Percentiles rank a stretch among this genome's conserved stretches.
phyloP scores from a whole-genome alignment of 352 stramenopile genomes.

The Blastocystis sp. region DNA sequence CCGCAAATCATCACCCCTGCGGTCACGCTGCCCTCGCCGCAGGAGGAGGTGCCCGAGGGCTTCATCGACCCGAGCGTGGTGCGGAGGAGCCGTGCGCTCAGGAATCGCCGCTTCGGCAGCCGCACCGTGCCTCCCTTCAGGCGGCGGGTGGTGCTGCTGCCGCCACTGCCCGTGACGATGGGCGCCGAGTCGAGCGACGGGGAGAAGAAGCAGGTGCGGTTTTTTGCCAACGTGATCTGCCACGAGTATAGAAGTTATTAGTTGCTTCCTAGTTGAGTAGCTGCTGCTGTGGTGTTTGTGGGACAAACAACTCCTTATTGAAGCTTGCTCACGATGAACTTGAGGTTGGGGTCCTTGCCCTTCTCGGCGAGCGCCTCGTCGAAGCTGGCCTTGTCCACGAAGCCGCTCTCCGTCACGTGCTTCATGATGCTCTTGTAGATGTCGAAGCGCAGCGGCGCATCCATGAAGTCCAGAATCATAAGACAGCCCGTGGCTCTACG shows the following conservation, averaged over 20 bases:
- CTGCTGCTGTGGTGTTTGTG: not conserved
- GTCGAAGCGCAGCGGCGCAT: conserved; percentile 3
- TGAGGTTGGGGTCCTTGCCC: not conserved
- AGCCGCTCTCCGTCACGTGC: not conserved
- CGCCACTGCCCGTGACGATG: conserved; percentile 37
- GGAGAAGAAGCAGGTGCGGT: conserved; percentile 49
- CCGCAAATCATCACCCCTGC: not conserved
- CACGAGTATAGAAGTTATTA: conserved; percentile 65
- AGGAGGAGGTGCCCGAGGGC: conserved; percentile 38
- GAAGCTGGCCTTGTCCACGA: not conserved
- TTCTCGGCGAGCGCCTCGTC: not conserved
- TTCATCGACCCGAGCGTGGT: conserved; percentile 52
- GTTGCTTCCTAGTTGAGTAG: conserved; percentile 1
- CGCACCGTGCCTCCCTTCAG: conserved; percentile 7
- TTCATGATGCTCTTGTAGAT: conserved; percentile 8
- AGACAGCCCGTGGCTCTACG: conserved; percentile 1
- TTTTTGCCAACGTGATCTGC: conserved; percentile 62
- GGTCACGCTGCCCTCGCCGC: not conserved
- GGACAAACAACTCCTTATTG: not conserved
- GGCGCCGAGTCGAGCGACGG: too few species aligned
- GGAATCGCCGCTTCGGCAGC: not conserved
- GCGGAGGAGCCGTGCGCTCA: not conserved
- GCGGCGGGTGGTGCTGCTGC: conserved; percentile 17
- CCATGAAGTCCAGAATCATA: conserved; percentile 23
- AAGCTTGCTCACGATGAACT: not conserved